Evolutionary conservation across 257 asterid species (phyloP).

Genomic region (Nemophila menziesii): DNA sequence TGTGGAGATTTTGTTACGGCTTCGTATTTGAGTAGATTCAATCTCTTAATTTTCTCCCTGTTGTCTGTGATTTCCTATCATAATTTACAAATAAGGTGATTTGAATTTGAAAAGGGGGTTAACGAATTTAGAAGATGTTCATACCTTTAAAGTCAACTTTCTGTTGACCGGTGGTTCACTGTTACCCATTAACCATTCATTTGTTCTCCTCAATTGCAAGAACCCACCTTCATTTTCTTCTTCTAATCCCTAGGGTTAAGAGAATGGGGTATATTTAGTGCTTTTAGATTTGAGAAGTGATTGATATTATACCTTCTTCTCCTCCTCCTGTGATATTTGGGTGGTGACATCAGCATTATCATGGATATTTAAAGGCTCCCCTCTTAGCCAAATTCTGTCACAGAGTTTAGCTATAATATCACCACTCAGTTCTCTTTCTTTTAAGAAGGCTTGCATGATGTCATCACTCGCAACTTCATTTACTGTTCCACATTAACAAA

Average conservation of each 20-base stretch:
- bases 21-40: constrained; percentile 68
- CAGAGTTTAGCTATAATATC: constrained; percentile 62
- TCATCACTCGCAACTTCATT: constrained; percentile 41
- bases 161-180: constrained; percentile 54
- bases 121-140: too few species aligned
- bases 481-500: constrained; percentile 24
- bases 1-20: too few species aligned
- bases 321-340: constrained; percentile 31
- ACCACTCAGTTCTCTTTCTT: constrained; percentile 62
- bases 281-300: not conserved
- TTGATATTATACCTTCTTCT: too few species aligned
- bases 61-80: constrained; percentile 56
- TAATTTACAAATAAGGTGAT: not conserved
- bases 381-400: constrained; percentile 50
- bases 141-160: constrained; percentile 58
- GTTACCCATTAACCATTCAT: constrained; percentile 74
- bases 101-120: too few species aligned
- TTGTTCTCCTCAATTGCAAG: constrained; percentile 59
- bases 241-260: constrained; percentile 12
- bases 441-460: constrained; percentile 45
- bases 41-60: constrained; percentile 54
- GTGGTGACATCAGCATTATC: constrained; percentile 9
- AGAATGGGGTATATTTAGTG: not conserved
- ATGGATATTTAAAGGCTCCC: constrained; percentile 13
- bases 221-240: constrained; percentile 56